A percentile compares a stretch with the other conserved stretches of the same genome.
These are phyloP conservation scores for Tagetes erecta DNA, from an alignment of 129 eudicot species.

Conservation along the genomic window DNA sequence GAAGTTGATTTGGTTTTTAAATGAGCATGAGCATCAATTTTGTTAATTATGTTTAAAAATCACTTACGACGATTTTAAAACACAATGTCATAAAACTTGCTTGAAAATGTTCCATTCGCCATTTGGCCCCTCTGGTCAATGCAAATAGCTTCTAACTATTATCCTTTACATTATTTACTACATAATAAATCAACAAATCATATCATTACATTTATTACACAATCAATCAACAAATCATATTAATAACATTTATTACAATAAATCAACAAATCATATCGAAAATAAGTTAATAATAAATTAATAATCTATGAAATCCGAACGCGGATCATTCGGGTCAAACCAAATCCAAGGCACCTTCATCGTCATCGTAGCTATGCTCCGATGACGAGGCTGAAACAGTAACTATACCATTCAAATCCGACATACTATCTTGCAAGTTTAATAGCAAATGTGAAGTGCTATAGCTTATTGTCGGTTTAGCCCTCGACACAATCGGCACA, in stretches of 20 bases:
- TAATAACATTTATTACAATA: neutral
- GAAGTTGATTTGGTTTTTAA: neutral
- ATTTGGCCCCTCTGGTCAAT: neutral
- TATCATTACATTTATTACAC: slow-evolving; percentile 16
- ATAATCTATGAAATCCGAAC: slow-evolving; percentile 6
- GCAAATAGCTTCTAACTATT: slow-evolving; percentile 8
- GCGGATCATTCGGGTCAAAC: slow-evolving; percentile 32
- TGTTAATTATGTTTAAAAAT: no score
- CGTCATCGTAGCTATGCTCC: slow-evolving; percentile 50
- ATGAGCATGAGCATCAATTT: neutral
- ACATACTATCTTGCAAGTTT: slow-evolving; percentile 84
- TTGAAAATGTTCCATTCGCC: neutral
- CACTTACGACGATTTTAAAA: neutral
- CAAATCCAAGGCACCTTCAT: slow-evolving; percentile 46
- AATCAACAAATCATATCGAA: neutral
- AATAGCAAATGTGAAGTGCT: slow-evolving; percentile 71
- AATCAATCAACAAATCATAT: slow-evolving; percentile 17
- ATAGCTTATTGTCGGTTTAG: slow-evolving; percentile 69
- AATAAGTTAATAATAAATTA: slow-evolving; percentile 1
- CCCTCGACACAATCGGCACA: slow-evolving; percentile 79
- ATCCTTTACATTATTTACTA: slow-evolving; percentile 28
- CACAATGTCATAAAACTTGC: neutral
- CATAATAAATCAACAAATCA: slow-evolving; percentile 25
- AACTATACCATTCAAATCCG: slow-evolving; percentile 74
- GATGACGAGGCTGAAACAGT: slow-evolving; percentile 76